These are phyloP conservation scores for Candida orba DNA, from an alignment of 805 yeast genomes.

Conservation along the genomic window DNA sequence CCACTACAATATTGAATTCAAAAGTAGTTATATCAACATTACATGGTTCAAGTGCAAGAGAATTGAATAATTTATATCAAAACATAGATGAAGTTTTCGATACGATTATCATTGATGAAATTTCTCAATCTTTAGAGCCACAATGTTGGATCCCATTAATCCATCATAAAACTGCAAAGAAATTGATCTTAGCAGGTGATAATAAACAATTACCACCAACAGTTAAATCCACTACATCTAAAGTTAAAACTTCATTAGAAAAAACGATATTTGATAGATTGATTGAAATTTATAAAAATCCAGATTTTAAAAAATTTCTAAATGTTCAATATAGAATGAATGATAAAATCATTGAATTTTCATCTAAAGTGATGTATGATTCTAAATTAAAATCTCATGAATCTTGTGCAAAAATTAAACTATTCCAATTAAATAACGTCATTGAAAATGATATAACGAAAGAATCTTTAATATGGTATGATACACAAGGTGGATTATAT, in stretches of 20 bases:
- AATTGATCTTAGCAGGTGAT: conserved; percentile 85
- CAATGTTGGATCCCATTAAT: conserved; percentile 94
- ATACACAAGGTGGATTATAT: conserved; percentile 86
- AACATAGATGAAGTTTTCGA: conserved; percentile 44
- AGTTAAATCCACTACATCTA: conserved; percentile 44
- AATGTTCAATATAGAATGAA: conserved; percentile 89
- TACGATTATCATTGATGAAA: conserved; percentile 87
- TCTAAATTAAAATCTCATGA: conserved; percentile 56
- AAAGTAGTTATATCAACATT: conserved; percentile 75
- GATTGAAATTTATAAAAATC: conserved; percentile 33
- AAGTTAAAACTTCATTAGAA: conserved; percentile 41
- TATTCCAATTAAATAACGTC: conserved; percentile 49
- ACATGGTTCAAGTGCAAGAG: conserved; percentile 80
- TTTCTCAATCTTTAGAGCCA: conserved; percentile 89
- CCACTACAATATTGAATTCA: conserved; percentile 50
- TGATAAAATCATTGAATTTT: conserved; percentile 64
- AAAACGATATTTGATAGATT: conserved; percentile 78
- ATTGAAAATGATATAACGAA: conserved; percentile 47
- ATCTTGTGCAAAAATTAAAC: conserved; percentile 43
- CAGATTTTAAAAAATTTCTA: conserved; percentile 47
- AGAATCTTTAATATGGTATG: conserved; percentile 70
- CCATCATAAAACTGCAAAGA: conserved; percentile 44
- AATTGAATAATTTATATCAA: conserved; percentile 47
- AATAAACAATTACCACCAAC: conserved; percentile 91
- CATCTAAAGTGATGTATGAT: conserved; percentile 60